A percentile compares a stretch with the other conserved stretches of the same genome.
Conservation (phyloP, 768 basidiomycete genomes). For the Coprinopsis cinerea region DNA sequence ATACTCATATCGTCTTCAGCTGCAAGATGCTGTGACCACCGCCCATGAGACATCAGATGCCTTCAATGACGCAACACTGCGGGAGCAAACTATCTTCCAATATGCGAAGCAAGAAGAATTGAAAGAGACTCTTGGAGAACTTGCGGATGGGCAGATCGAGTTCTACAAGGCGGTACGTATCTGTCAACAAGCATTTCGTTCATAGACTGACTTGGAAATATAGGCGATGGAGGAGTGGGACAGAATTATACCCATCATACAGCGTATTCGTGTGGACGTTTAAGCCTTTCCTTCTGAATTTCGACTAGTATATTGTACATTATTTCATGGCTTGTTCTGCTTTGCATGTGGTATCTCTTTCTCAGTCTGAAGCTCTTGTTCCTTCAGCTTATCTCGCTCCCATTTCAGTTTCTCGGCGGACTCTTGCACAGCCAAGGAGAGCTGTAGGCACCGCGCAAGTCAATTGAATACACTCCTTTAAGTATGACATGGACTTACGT, state of each 20-base stretch:
- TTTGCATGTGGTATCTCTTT: conserved; percentile 14
- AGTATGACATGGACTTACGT: conserved; percentile 36
- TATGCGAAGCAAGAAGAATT: conserved; percentile 90
- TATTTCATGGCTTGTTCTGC: conserved; percentile 17
- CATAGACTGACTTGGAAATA: conserved; percentile 1
- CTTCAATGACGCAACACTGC: conserved; percentile 91
- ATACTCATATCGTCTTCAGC: conserved; percentile 35
- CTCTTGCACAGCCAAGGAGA: conserved; percentile 77
- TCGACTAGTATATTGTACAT: conserved; percentile 19
- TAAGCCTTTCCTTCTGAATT: conserved; percentile 31
- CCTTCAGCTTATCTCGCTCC: conserved; percentile 21
- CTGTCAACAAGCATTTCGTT: conserved; percentile 2
- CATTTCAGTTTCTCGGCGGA: conserved; percentile 59
- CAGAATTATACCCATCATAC: conserved; percentile 85
- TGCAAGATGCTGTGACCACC: conserved; percentile 93
- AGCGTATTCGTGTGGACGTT: conserved; percentile 91
- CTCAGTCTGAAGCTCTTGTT: conserved; percentile 13
- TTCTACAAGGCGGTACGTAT: conserved; percentile 73
- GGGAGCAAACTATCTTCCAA: conserved; percentile 89
- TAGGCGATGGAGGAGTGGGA: conserved; percentile 98
- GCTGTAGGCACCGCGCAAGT: conserved; percentile 35
- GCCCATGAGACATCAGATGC: conserved; percentile 95
- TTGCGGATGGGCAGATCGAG: conserved; percentile 93
- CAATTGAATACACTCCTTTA: conserved; percentile 1
- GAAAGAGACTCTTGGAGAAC: conserved; percentile 87